These are phyloP conservation scores for Zea luxurians DNA, from an alignment of 176 grass and related monocot species.

Conservation along the genomic window DNA sequence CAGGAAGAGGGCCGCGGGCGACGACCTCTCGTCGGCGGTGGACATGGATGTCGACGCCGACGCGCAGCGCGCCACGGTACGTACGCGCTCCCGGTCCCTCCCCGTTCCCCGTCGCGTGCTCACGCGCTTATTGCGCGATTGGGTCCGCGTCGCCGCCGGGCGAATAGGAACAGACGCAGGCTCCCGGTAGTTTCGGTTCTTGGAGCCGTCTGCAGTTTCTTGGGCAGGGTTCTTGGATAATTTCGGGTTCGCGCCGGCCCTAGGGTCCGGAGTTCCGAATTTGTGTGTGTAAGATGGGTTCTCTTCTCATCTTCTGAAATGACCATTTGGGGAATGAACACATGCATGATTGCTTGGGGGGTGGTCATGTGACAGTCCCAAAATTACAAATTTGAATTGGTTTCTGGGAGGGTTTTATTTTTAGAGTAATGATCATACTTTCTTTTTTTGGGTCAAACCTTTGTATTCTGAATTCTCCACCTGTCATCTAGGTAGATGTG, in stretches of 20 bases:
- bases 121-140: neutral
- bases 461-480: neutral
- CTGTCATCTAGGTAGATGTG: neutral
- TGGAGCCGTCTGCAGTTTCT: neutral
- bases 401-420: neutral
- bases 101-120: neutral
- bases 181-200: neutral
- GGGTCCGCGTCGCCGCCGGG: neutral
- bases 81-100: neutral
- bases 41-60: constrained; percentile 27
- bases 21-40: constrained; percentile 9
- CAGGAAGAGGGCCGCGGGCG: constrained; percentile 18
- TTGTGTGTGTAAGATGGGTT: neutral
- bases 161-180: neutral
- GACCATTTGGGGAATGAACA: neutral
- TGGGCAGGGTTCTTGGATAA: neutral
- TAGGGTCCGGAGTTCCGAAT: neutral
- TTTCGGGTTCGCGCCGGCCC: constrained; percentile 10
- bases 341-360: neutral
- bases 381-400: neutral
- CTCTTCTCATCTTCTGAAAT: neutral
- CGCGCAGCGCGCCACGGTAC: constrained; percentile 18
- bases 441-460: neutral
- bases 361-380: neutral
- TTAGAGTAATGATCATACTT: neutral